Evolutionary conservation across 768 basidiomycete species (phyloP), one percentile per base, ranked within the genome.

Genomic region (Lactarius evosmus): DNA sequence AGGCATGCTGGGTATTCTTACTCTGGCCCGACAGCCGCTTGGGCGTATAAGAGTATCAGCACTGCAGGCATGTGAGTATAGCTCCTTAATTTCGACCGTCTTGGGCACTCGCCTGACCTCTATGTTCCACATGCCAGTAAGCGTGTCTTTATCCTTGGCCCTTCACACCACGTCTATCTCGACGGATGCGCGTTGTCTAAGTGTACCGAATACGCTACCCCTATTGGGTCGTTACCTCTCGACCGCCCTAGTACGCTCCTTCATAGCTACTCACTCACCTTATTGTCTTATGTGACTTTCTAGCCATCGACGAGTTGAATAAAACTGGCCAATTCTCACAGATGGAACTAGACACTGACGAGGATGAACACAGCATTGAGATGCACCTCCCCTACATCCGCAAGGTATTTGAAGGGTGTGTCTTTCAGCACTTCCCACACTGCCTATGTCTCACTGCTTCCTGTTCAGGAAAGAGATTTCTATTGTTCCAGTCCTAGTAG

Each of bases 1-100:
- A 98, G 95, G 11, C 97, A 99, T 74, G 97, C 97, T 2, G 97
- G 97, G 6, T 98, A 95, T 77, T 83, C 86, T 5, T 98, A 97
- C 76, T 97, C 95, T 59, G 97, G 97, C 25, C 87, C 85, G 5
- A 82, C 95, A 0, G 96, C 97, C 2, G 96, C 94, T 2, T 98
- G 94, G 93, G 96, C 96, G 0, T 99, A 98, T 78, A 88, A 85
- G 74, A 85, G 85, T 70, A 89, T 98, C 65, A 89, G 96, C 70
- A 85, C 85, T 0, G 80, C 82, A 4, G 82, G 82, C 70, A 90
- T 98, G 97, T 96, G 67, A 68, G 87, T 79, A 29, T 17, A 56
- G n/a, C 27, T 60, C 49, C 49, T 57, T 53, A 22, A 33, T 32
- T 17, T 25, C 33, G 49, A 7, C 19, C 30, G 56, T 69, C 44